Percentiles rank a stretch among this genome's conserved stretches.
Conservation (phyloP, 2,329 filamentous ascomycete genomes). For the Coleophoma cylindrospora region DNA sequence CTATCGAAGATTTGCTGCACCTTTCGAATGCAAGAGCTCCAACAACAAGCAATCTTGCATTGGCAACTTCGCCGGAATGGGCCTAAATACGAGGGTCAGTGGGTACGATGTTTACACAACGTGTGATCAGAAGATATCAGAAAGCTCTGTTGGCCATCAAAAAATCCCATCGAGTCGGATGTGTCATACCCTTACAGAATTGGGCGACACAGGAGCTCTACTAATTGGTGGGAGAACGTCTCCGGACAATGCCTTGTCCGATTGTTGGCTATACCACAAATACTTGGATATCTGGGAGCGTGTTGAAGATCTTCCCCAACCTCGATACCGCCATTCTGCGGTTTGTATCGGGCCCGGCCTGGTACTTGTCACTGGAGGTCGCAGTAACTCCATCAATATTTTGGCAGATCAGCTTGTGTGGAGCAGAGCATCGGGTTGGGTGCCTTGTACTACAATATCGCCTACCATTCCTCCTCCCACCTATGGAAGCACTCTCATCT, state of each 20-base stretch:
- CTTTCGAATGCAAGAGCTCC: conserved; percentile 35
- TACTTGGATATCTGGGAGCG: conserved; percentile 52
- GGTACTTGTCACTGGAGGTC: conserved; percentile 33
- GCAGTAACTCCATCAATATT: conserved; percentile 19
- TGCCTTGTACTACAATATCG: conserved; percentile 9
- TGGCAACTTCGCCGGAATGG: conserved; percentile 27
- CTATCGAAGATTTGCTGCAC: conserved; percentile 56
- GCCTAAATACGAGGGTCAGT: conserved; percentile 32
- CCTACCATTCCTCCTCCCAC: too few species aligned
- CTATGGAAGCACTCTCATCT: too few species aligned
- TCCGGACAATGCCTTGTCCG: conserved; percentile 60
- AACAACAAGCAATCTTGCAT: conserved; percentile 27
- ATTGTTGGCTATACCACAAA: conserved; percentile 70
- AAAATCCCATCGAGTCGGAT: conserved; percentile 46
- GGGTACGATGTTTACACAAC: conserved; percentile 42
- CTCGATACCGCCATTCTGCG: conserved; percentile 72
- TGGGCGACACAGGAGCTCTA: conserved; percentile 54
- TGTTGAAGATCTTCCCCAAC: conserved; percentile 59
- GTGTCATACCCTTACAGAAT: conserved; percentile 70
- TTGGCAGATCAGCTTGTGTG: conserved; percentile 20
- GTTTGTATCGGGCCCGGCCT: conserved; percentile 43
- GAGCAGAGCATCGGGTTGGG: conserved; percentile 23
- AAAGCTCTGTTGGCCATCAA: conserved; percentile 1
- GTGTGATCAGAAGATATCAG: not conserved
- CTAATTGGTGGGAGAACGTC: conserved; percentile 76